Evolutionary conservation across 306 rosid species (phyloP), one percentile per base, ranked within the genome.

Genomic region (Cucurbita argyrosperma): DNA sequence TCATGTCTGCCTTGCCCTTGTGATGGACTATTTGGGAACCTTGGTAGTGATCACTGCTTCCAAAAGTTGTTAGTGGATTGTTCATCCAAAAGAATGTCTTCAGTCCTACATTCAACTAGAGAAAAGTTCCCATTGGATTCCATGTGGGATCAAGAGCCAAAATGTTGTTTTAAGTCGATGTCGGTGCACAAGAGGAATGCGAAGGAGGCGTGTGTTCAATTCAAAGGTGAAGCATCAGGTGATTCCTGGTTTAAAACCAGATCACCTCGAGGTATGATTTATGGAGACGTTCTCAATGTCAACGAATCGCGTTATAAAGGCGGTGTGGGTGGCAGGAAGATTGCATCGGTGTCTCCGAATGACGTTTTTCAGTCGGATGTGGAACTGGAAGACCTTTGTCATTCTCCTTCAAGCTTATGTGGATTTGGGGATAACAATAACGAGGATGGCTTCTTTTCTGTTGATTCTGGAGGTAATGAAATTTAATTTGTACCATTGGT

Each of bases 1-100:
- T 73, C 79, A 52, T 71, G 74, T 53, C 63, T 86, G 60, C 87
- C 87, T 5, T 76, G 85, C 47, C 80, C 89, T 45, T 80, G 85
- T 62, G 81, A 85, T 55, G 83, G 87, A 18, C 67, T 53, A 21
- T 83, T 83, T 39, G 76, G 87, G 71, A 79, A 66, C 60, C 77
- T 83, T 42, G 60, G 62, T 43, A 71, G 75, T 21, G 69, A 57
- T 75, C 46, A 55, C 53, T 83, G 87, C 82, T 76, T 80, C 56
- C 83, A 81, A 39, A 83, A 72, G 74, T 75, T 67, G 45, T 58
- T 83, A 2, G 79, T 62, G n/a, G 82, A 83, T 58, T 13, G 69
- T 75, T 76, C 89, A 2, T 62, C 76, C 4, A 74, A 72, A 76
- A 86, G 75, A 45, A 72, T 75, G 37, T 62, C 82, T 51, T 30